Evolutionary conservation across 306 rosid species (phyloP), one percentile per base, ranked within the genome.

Genomic region (Cucumis hystrix): DNA sequence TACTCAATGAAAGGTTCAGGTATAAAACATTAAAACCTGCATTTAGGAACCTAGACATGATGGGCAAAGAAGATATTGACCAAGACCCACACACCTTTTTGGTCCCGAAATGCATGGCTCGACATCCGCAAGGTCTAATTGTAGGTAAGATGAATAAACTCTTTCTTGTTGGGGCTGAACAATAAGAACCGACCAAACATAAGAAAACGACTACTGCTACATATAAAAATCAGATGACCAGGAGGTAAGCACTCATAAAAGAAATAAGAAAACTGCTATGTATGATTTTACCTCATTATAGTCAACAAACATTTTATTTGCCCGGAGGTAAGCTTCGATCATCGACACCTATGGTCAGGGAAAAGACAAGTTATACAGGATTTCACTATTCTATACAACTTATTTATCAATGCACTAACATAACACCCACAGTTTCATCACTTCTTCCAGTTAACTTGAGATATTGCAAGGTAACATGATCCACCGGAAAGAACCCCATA

Each of bases 401-500:
- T 35, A 30, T 12, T 49, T 12, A 52, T 17, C 28, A 61, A 76
- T 41, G 54, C 9, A 76, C 47, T 54, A 12, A 47, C 71, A 74
- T 16, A 30, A 54, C 77, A 89, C 93, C 83, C 78, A 96, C 98
- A 49, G 93, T 92, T 81, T 96, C 98, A 41, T 92, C 98, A 77
- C 92, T 96, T 87, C 98, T 84, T 74, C 98, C 97, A 0, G 97
- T 94, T 83, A 94, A 80, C 85, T 88, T 92, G 79, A 95, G 99
- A 85, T 95, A 95, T 73, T 95, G 97, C 78, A 95, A 87, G 56
- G 98, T 94, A 82, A 94, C 93, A 68, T 85, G 97, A 86, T 92
- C 97, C 57, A 95, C 99, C 20, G 97, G 97, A 83, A 95, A 95
- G 90, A 92, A 95, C 18, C 97, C 99, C 99, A 96, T 96, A 51